Conservation (phyloP, 306 rosid species). For the cucumber (Cucumis sativus) region DNA sequence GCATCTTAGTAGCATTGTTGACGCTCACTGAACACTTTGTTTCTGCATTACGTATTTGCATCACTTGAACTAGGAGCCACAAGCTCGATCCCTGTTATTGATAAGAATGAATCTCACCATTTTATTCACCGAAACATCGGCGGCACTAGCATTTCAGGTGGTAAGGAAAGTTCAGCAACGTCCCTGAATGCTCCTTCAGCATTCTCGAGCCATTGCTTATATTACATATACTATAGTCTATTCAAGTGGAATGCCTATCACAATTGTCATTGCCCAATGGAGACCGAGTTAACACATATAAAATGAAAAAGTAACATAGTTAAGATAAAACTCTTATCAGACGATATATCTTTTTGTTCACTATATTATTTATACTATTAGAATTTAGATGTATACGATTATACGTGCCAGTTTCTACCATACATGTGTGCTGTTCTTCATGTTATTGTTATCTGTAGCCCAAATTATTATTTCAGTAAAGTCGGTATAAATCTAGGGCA, state of each 20-base stretch:
- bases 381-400: too few species aligned
- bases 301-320: background rate
- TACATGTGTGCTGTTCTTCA: background rate
- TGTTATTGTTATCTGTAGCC: background rate
- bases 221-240: background rate
- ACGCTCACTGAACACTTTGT: background rate
- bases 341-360: background rate
- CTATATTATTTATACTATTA: background rate
- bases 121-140: background rate
- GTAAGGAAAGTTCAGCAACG: background rate
- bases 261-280: background rate
- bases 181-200: background rate
- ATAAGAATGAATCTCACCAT: background rate
- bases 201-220: background rate
- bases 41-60: background rate
- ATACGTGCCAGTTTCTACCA: background rate
- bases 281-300: background rate
- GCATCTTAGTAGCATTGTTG: background rate
- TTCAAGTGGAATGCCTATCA: background rate
- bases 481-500: background rate
- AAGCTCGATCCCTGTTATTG: background rate
- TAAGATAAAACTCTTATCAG: background rate
- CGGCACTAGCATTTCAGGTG: background rate
- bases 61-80: background rate
- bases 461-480: background rate